A percentile compares a stretch with the other conserved stretches of the same genome.
These are phyloP conservation scores for Rhizopus arrhizus DNA, from an alignment of 371 early-diverging fungal genomes.

Conservation along the genomic window DNA sequence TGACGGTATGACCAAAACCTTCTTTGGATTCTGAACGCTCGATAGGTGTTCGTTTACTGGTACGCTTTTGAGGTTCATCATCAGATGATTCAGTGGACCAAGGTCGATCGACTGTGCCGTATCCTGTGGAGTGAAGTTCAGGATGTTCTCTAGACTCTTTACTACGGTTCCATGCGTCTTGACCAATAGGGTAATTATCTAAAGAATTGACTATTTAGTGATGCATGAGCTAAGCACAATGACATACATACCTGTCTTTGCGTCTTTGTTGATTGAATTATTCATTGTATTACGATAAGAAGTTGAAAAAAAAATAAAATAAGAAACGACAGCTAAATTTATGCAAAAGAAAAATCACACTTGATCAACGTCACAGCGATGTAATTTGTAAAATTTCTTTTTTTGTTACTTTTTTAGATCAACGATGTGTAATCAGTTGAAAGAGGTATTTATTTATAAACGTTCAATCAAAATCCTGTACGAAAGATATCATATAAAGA, in stretches of 20 bases:
- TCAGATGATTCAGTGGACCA: slow-evolving; percentile 6
- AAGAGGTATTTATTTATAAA: too few relatives aligned
- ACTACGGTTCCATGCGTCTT: slow-evolving; percentile 41
- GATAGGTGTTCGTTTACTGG: not conserved
- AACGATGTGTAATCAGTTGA: too few relatives aligned
- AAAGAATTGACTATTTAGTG: not conserved
- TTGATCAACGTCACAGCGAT: too few relatives aligned
- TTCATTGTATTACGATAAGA: not conserved
- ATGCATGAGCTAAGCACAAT: not conserved
- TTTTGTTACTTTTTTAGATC: too few relatives aligned
- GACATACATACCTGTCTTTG: not conserved
- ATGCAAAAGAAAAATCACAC: too few relatives aligned
- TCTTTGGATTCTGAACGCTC: not conserved
- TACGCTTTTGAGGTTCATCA: not conserved
- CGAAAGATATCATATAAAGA: too few relatives aligned
- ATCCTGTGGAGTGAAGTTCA: slow-evolving; percentile 38
- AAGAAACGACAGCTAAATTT: too few relatives aligned
- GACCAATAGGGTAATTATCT: slow-evolving; percentile 20
- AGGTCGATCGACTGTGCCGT: slow-evolving; percentile 33
- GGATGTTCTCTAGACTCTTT: slow-evolving; percentile 36
- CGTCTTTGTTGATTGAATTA: not conserved
- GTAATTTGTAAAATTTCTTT: too few relatives aligned
- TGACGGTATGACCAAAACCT: slow-evolving; percentile 22
- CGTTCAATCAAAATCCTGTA: too few relatives aligned
- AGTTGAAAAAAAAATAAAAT: too few relatives aligned